These are phyloP conservation scores for Hippophae tibetana DNA, from an alignment of 306 rosid genomes.

Conservation along the genomic window DNA sequence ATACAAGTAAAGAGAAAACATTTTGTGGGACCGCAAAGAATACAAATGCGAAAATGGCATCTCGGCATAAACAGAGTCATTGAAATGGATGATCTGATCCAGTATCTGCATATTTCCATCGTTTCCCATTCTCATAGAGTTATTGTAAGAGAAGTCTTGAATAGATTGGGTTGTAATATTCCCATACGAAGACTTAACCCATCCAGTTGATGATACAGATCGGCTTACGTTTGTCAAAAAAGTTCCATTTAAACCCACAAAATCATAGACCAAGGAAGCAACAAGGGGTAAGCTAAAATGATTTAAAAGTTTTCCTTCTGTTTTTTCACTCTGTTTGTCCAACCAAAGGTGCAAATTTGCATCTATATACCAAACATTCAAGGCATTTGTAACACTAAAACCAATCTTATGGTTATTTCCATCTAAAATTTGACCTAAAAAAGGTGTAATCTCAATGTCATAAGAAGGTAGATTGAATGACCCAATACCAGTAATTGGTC, in stretches of 20 bases:
- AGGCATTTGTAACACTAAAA: slow-evolving; percentile 63
- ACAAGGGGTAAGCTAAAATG: slow-evolving; percentile 32
- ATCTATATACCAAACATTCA: slow-evolving; percentile 72
- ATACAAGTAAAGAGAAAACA: slow-evolving; percentile 31
- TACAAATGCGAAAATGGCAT: slow-evolving; percentile 18
- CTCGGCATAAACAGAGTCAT: slow-evolving; percentile 28
- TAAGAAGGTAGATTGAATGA: slow-evolving; percentile 77
- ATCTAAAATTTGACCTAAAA: slow-evolving; percentile 49
- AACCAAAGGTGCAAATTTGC: slow-evolving; percentile 83
- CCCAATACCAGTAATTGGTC: slow-evolving; percentile 72
- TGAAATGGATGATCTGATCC: slow-evolving; percentile 44
- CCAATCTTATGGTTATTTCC: slow-evolving; percentile 46
- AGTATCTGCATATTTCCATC: slow-evolving; percentile 44
- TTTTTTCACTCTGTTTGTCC: slow-evolving; percentile 34
- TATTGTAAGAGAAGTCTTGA: slow-evolving; percentile 43
- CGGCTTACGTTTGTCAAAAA: slow-evolving; percentile 42
- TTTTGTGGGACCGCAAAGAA: slow-evolving; percentile 24
- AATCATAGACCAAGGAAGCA: slow-evolving; percentile 31
- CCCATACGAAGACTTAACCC: slow-evolving; percentile 70
- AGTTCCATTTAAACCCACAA: slow-evolving; percentile 47
- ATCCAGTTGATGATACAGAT: slow-evolving; percentile 42
- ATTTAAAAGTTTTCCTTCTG: slow-evolving; percentile 39
- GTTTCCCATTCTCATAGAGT: slow-evolving; percentile 38
- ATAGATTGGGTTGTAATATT: slow-evolving; percentile 45
- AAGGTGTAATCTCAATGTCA: slow-evolving; percentile 67